Conservation (phyloP, 1,284 basidiomycete genomes). For the Malassezia psittaci region DNA sequence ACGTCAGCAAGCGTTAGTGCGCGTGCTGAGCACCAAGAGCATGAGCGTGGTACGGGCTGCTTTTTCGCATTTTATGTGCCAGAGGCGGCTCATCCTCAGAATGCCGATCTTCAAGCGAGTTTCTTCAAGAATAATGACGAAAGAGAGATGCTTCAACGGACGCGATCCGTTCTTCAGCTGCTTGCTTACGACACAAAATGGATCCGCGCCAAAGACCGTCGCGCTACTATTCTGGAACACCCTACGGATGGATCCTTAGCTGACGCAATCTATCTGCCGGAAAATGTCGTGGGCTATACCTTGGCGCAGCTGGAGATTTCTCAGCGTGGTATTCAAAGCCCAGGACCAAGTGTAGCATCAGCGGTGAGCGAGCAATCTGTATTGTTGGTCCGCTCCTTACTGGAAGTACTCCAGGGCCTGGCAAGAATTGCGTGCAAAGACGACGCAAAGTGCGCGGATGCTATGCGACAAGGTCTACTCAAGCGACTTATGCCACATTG, state of each 20-base stretch:
- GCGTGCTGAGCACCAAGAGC: constrained; percentile 25
- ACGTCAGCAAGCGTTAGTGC: constrained; percentile 13
- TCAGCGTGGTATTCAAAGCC: constrained; percentile 29
- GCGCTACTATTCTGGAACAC: constrained; percentile 36
- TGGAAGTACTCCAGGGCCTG: constrained; percentile 27
- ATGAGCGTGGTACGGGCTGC: constrained; percentile 40
- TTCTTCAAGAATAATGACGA: constrained; percentile 5
- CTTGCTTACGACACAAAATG: constrained; percentile 27
- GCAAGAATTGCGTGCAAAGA: constrained; percentile 20
- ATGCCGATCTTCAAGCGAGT: background rate
- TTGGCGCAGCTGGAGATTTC: constrained; percentile 39
- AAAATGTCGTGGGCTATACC: constrained; percentile 44
- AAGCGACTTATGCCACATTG: constrained; percentile 45
- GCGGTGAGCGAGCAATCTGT: constrained; percentile 28
- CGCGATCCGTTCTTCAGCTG: constrained; percentile 36
- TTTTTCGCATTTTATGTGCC: constrained; percentile 35
- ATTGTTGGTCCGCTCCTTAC: constrained; percentile 30
- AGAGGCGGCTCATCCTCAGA: constrained; percentile 19
- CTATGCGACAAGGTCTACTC: constrained; percentile 38
- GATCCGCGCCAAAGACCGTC: constrained; percentile 25
- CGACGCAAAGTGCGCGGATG: constrained; percentile 20
- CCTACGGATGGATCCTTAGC: constrained; percentile 9
- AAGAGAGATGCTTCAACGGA: constrained; percentile 38
- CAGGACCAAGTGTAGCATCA: constrained; percentile 24
- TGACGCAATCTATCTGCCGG: constrained; percentile 31